Conservation (phyloP, 345 rosid genomes). For the Boechera divaricarpa region DNA sequence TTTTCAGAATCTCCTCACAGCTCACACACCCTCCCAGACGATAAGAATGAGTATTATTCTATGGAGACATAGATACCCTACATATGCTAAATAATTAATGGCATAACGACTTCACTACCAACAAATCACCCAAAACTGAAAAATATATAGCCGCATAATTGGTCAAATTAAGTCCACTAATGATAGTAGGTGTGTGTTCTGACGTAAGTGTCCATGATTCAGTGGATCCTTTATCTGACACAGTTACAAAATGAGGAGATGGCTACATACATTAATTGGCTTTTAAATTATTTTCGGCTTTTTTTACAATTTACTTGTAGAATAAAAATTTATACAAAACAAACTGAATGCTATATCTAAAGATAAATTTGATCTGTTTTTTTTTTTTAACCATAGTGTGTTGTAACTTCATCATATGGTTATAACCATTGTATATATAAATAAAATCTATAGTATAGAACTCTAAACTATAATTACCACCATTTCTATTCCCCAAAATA, state of each 20-base stretch:
- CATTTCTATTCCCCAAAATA: too few species aligned
- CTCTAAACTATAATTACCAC: too few species aligned
- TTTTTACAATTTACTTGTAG: too few species aligned
- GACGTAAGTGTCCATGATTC: too few species aligned
- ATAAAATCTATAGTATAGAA: too few species aligned
- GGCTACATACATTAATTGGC: neutral
- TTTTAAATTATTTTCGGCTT: neutral
- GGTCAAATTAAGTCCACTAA: too few species aligned
- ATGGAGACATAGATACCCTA: neutral
- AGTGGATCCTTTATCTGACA: neutral
- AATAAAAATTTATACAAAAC: neutral
- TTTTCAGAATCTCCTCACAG: neutral
- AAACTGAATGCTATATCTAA: too few species aligned
- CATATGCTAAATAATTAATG: neutral
- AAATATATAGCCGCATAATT: neutral
- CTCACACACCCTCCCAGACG: neutral
- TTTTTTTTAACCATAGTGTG: too few species aligned
- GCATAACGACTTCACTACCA: neutral
- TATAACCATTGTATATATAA: too few species aligned
- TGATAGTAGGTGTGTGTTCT: too few species aligned
- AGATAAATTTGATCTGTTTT: too few species aligned
- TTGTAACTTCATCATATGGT: too few species aligned
- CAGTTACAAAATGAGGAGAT: neutral
- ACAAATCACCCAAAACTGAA: neutral
- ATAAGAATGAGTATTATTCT: neutral